A percentile compares a stretch with the other conserved stretches of the same genome.
phyloP scores from a whole-genome alignment of 2,329 filamentous ascomycete species.

The Cordyceps militaris region DNA sequence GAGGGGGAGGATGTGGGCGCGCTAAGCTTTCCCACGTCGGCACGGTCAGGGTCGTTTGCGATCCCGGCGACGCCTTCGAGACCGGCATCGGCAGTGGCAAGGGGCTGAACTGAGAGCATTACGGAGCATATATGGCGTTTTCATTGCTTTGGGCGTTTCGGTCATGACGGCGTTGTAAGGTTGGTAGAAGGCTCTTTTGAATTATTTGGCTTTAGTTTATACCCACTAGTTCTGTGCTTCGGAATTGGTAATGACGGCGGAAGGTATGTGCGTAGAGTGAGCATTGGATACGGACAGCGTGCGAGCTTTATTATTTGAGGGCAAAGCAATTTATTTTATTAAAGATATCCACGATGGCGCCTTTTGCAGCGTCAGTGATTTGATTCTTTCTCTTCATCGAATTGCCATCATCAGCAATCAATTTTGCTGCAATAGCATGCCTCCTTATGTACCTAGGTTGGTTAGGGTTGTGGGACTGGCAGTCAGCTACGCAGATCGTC shows the following conservation, averaged over 20 bases:
- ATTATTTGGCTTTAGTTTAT: neutral
- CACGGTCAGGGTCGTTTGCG: slow-evolving; percentile 28
- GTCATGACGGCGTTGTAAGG: neutral
- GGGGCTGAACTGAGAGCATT: neutral
- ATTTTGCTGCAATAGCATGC: no score
- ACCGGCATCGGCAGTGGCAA: neutral
- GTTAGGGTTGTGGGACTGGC: neutral
- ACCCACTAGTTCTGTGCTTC: neutral
- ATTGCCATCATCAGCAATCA: no score
- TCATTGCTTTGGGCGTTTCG: neutral
- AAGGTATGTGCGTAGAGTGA: neutral
- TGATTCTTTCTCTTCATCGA: no score
- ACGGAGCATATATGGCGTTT: neutral
- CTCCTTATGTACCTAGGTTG: no score
- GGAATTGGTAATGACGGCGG: neutral
- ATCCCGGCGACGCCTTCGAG: slow-evolving; percentile 7
- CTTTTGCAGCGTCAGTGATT: no score
- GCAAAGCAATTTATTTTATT: neutral
- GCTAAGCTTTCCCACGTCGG: slow-evolving; percentile 29
- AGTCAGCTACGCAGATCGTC: neutral
- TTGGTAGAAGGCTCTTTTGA: neutral
- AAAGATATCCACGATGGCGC: neutral
- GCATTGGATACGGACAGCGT: slow-evolving; percentile 1
- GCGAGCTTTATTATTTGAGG: neutral
- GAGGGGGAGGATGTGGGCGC: slow-evolving; percentile 48